Percentiles rank a stretch among this genome's conserved stretches.
phyloP scores from a whole-genome alignment of 2,329 filamentous ascomycete species.

The Cercospora sp. region DNA sequence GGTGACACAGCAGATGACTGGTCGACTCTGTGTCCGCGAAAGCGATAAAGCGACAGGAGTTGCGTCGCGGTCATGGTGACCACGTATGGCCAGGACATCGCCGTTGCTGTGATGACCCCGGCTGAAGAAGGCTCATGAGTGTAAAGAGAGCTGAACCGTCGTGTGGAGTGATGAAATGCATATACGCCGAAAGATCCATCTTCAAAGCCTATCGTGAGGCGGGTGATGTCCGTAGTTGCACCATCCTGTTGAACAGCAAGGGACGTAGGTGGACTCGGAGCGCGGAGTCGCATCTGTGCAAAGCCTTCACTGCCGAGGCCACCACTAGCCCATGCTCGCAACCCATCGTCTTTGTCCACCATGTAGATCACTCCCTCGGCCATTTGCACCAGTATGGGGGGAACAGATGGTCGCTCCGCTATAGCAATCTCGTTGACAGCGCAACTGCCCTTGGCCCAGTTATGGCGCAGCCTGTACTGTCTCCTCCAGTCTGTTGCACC shows the following conservation, averaged over 20 bases:
- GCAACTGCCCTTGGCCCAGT: constrained; percentile 84
- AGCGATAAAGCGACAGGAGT: constrained; percentile 69
- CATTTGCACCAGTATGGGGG: constrained; percentile 72
- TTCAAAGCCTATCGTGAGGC: constrained; percentile 66
- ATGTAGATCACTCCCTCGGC: constrained; percentile 76
- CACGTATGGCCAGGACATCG: constrained; percentile 73
- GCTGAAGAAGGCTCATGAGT: constrained; percentile 61
- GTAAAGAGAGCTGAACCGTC: constrained; percentile 54
- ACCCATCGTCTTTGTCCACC: constrained; percentile 66
- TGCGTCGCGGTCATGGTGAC: constrained; percentile 76
- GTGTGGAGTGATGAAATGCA: constrained; percentile 53
- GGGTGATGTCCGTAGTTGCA: constrained; percentile 31
- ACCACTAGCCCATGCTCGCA: constrained; percentile 77
- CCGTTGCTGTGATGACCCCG: constrained; percentile 68
- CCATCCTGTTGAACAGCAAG: constrained; percentile 62
- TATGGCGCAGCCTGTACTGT: constrained; percentile 84
- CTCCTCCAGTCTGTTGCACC: constrained; percentile 74
- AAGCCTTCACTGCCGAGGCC: constrained; percentile 56
- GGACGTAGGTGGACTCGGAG: constrained; percentile 55
- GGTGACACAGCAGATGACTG: not conserved
- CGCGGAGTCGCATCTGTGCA: constrained; percentile 46
- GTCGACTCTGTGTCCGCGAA: constrained; percentile 13
- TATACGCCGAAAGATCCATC: constrained; percentile 74
- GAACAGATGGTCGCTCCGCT: constrained; percentile 52
- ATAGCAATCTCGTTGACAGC: constrained; percentile 76